phyloP scores from a whole-genome alignment of 2,329 filamentous ascomycete genomes.

The Penicillium paneum region DNA sequence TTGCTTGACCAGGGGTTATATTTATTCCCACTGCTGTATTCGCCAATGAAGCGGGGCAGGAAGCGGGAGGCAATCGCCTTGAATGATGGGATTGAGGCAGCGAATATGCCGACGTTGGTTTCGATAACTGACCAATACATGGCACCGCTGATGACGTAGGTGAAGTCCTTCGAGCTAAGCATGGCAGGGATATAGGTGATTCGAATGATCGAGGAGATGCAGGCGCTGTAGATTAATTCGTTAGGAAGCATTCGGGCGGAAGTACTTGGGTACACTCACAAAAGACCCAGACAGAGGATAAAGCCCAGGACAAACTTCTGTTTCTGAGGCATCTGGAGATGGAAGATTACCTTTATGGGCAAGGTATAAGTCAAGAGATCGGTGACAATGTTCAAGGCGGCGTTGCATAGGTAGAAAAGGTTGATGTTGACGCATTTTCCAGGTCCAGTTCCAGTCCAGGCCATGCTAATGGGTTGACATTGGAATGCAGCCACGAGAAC shows the following conservation, averaged over 20 bases:
- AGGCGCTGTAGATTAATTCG: constrained; percentile 35
- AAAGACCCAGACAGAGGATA: constrained; percentile 53
- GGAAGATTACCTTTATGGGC: constrained; percentile 49
- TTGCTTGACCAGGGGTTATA: constrained; percentile 26
- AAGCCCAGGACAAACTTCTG: constrained; percentile 48
- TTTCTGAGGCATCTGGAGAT: constrained; percentile 46
- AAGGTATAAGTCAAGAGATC: constrained; percentile 56
- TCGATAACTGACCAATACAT: constrained; percentile 49
- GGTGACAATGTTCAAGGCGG: constrained; percentile 59
- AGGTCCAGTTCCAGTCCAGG: constrained; percentile 37
- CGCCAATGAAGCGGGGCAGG: constrained; percentile 42
- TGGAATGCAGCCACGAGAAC: constrained; percentile 47
- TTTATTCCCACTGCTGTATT: constrained; percentile 28
- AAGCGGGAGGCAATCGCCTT: constrained; percentile 42
- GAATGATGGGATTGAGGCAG: constrained; percentile 43
- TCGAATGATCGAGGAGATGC: constrained; percentile 48
- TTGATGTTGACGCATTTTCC: constrained; percentile 50
- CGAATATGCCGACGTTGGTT: constrained; percentile 44
- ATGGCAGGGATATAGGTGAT: constrained; percentile 47
- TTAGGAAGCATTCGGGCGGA: neutral
- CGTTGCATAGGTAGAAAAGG: constrained; percentile 52
- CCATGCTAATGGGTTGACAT: constrained; percentile 41
- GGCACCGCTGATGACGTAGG: constrained; percentile 39
- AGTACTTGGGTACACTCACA: constrained; percentile 25
- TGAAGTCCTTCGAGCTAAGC: constrained; percentile 37